These are phyloP conservation scores for Solanum microdontum DNA, from an alignment of 257 asterid genomes.

Conservation along the genomic window DNA sequence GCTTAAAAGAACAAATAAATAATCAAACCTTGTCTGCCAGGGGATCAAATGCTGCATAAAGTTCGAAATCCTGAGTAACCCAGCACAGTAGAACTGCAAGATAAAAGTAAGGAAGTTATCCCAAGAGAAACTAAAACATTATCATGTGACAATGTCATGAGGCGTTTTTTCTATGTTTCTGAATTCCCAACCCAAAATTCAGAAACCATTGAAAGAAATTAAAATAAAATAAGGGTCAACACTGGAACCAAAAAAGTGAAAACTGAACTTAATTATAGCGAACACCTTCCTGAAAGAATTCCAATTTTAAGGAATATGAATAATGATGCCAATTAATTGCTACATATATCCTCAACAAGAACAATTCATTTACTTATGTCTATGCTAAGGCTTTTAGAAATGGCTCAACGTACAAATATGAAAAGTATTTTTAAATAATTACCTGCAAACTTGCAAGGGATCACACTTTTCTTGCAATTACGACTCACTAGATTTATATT, in stretches of 20 bases:
- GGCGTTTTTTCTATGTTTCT: not conserved
- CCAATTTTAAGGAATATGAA: not conserved
- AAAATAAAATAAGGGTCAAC: not conserved
- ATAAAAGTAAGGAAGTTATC: not conserved
- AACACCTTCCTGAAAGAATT: not conserved
- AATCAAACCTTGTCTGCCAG: conserved; percentile 93
- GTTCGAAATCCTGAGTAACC: conserved; percentile 95
- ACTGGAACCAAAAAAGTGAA: not conserved
- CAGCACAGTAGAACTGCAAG: conserved; percentile 87
- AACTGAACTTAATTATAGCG: not conserved
- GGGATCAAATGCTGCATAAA: conserved; percentile 97
- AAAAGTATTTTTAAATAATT: not conserved
- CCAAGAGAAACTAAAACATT: not conserved
- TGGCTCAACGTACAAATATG: not conserved
- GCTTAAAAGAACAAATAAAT: not conserved
- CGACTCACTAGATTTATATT: not conserved
- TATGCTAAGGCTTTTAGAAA: not conserved
- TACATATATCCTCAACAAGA: not conserved
- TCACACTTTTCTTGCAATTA: not conserved
- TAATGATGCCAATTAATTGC: not conserved
- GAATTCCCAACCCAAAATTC: not conserved
- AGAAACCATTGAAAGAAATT: not conserved
- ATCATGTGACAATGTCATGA: not conserved
- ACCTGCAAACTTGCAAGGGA: not conserved
- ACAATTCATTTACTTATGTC: not conserved